A percentile compares a stretch with the other conserved stretches of the same genome.
phyloP scores from a whole-genome alignment of 2,329 filamentous ascomycete species.

The Penicillium hordei region DNA sequence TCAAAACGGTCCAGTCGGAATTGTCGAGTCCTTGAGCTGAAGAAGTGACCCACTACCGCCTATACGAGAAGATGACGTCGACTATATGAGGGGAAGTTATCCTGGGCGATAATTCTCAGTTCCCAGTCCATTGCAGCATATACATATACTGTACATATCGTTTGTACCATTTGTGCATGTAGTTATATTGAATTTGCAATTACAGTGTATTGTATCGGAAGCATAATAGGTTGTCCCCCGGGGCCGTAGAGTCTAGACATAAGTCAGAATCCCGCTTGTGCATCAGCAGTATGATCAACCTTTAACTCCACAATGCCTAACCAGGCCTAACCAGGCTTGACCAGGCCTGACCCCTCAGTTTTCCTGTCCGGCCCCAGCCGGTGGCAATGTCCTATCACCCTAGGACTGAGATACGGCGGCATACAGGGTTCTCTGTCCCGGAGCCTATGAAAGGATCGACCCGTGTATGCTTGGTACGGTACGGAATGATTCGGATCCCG shows the following conservation, averaged over 20 bases:
- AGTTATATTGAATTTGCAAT: background rate
- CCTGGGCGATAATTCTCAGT: background rate
- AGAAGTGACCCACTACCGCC: conserved; percentile 9
- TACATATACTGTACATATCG: background rate
- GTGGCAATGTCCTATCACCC: conserved; percentile 10
- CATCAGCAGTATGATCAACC: conserved; percentile 10
- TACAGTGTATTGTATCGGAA: background rate
- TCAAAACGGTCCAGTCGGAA: conserved; percentile 22
- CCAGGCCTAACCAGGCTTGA: background rate
- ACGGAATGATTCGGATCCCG: conserved; percentile 26
- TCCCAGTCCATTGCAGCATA: background rate
- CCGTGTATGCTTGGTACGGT: conserved; percentile 8
- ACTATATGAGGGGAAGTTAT: conserved; percentile 16
- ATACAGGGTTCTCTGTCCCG: conserved; percentile 22
- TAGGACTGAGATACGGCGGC: conserved; percentile 16
- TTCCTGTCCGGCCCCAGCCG: conserved; percentile 24
- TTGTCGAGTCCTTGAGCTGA: conserved; percentile 16
- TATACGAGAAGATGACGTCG: conserved; percentile 30
- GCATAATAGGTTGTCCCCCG: background rate
- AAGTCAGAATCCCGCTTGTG: background rate
- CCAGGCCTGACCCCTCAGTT: conserved; percentile 5
- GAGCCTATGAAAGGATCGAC: conserved; percentile 21
- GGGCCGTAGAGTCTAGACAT: background rate
- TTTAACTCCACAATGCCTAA: conserved; percentile 5
- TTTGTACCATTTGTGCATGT: too few species aligned